These are phyloP conservation scores for Barnettozyma pratensis DNA, from an alignment of 805 yeast species.

Conservation along the genomic window DNA sequence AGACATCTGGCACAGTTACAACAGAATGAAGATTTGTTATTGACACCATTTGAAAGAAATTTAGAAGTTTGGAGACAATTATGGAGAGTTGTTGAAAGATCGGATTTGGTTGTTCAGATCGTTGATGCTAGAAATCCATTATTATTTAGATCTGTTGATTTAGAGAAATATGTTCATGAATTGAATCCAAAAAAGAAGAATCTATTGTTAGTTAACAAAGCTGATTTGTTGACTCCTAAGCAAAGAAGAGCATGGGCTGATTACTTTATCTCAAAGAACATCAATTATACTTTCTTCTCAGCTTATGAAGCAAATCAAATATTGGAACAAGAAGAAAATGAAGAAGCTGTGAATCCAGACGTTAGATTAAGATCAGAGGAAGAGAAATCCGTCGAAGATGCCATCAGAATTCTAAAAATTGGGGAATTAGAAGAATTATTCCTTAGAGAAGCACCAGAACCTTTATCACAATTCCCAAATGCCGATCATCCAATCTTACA, in stretches of 20 bases:
- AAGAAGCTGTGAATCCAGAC: slow-evolving; percentile 6
- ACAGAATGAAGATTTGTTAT: slow-evolving; percentile 74
- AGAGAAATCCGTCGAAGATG: slow-evolving; percentile 34
- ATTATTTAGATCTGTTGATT: slow-evolving; percentile 81
- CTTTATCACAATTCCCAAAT: slow-evolving; percentile 47
- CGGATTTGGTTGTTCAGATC: slow-evolving; percentile 91
- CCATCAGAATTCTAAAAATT: slow-evolving; percentile 68
- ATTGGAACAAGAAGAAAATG: slow-evolving; percentile 54
- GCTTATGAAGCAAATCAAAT: slow-evolving; percentile 80
- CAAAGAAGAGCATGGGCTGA: slow-evolving; percentile 88
- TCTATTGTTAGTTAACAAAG: slow-evolving; percentile 83
- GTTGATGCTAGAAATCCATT: slow-evolving; percentile 96
- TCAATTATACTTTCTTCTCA: slow-evolving; percentile 86
- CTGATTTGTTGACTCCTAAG: slow-evolving; percentile 72
- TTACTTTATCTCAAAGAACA: slow-evolving; percentile 63
- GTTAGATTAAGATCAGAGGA: slow-evolving; percentile 12
- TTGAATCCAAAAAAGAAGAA: slow-evolving; percentile 72
- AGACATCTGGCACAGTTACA: slow-evolving; percentile 80
- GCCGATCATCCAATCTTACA: slow-evolving; percentile 65
- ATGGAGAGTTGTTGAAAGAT: slow-evolving; percentile 96
- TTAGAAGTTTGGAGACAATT: slow-evolving; percentile 97
- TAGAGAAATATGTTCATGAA: slow-evolving; percentile 78
- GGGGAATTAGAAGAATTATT: slow-evolving; percentile 83
- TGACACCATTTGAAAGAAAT: slow-evolving; percentile 96
- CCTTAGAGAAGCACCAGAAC: slow-evolving; percentile 70